Evolutionary conservation across 2,329 filamentous ascomycete species (phyloP).

Genomic region (Podosphaera fusca): DNA sequence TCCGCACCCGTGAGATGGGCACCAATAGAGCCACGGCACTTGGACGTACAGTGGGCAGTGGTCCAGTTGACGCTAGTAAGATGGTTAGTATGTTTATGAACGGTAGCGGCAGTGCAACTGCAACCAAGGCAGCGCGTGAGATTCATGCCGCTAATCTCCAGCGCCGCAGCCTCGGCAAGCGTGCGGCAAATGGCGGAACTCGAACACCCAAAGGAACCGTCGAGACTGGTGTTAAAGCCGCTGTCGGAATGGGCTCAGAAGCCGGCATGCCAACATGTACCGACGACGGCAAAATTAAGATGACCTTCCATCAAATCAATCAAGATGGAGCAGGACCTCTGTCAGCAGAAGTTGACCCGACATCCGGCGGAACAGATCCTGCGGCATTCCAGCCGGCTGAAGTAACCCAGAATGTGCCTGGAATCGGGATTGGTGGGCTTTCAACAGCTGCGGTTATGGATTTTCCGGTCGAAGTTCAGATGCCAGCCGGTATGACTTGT

Average conservation of each 20-base stretch:
- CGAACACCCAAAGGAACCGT: neutral
- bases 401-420: constrained; percentile 26
- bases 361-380: constrained; percentile 12
- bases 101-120: constrained; percentile 17
- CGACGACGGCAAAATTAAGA: constrained; percentile 34
- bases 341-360: constrained; percentile 24
- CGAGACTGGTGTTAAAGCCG: constrained; percentile 3
- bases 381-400: constrained; percentile 37
- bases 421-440: constrained; percentile 5
- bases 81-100: constrained; percentile 40
- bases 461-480: constrained; percentile 19
- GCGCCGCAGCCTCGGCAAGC: constrained; percentile 16
- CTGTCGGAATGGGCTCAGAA: constrained; percentile 20
- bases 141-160: constrained; percentile 22
- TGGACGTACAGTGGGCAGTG: constrained; percentile 37
- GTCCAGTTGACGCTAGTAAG: constrained; percentile 31
- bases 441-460: constrained; percentile 29
- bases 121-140: constrained; percentile 36
- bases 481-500: constrained; percentile 27
- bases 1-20: constrained; percentile 34
- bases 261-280: constrained; percentile 30
- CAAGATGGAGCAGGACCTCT: constrained; percentile 47
- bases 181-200: neutral
- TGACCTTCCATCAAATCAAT: constrained; percentile 49
- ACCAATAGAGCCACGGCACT: constrained; percentile 31